These are phyloP conservation scores for Ajuga reptans DNA, from an alignment of 305 asterid species.

Conservation along the genomic window DNA sequence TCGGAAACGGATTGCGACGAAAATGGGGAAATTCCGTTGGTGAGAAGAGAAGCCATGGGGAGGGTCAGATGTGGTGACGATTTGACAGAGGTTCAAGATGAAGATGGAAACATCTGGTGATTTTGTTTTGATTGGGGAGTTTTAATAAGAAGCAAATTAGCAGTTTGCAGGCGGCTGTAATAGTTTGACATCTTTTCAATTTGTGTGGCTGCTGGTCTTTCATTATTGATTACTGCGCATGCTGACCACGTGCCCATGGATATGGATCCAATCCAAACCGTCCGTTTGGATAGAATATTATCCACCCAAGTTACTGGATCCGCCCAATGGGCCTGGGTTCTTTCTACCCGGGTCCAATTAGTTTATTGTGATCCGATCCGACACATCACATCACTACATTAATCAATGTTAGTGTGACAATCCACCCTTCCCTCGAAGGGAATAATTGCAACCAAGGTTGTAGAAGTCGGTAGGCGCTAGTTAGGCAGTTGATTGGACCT, in stretches of 20 bases:
- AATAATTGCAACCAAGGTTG: too few relatives aligned
- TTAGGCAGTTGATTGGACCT: too few relatives aligned
- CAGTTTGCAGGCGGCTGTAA: background rate
- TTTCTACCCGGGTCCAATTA: too few relatives aligned
- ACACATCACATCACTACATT: too few relatives aligned
- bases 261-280: background rate
- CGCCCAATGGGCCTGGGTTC: too few relatives aligned
- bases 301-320: background rate
- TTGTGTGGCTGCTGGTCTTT: conserved; percentile 22
- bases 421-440: too few relatives aligned
- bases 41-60: conserved; percentile 60
- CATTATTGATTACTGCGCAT: conserved; percentile 24
- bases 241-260: conserved; percentile 40
- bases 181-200: background rate
- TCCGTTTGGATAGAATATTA: background rate
- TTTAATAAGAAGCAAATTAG: background rate
- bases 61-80: background rate
- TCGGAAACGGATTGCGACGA: conserved; percentile 47
- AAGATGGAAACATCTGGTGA: background rate
- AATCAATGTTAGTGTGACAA: too few relatives aligned
- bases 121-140: background rate
- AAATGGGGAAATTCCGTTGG: conserved; percentile 52
- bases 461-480: too few relatives aligned
- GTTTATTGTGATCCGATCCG: too few relatives aligned
- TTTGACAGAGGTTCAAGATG: conserved; percentile 9